phyloP scores from a whole-genome alignment of 768 basidiomycete genomes.

The Boletus rubescentipes region DNA sequence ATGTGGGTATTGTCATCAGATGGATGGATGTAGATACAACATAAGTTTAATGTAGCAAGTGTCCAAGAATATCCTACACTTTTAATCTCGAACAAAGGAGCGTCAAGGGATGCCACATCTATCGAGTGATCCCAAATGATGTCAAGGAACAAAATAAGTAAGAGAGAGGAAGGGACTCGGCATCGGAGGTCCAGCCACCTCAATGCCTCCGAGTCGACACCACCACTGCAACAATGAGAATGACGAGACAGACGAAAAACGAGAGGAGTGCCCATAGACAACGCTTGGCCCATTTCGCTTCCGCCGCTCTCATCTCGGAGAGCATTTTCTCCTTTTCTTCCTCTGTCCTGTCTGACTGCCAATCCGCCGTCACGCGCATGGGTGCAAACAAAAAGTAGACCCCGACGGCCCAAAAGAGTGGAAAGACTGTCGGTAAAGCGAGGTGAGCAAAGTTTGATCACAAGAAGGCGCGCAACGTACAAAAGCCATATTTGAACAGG shows the following conservation, averaged over 20 bases:
- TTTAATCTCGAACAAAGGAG: conserved; percentile 7
- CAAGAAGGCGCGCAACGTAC: conserved; percentile 34
- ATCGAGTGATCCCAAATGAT: background rate
- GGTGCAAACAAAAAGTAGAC: conserved; percentile 55
- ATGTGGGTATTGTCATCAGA: background rate
- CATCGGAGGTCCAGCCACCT: conserved; percentile 14
- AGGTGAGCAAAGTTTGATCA: background rate
- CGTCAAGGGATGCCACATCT: background rate
- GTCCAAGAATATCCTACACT: conserved; percentile 12
- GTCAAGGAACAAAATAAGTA: background rate
- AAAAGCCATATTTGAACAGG: conserved; percentile 62
- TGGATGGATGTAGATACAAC: background rate
- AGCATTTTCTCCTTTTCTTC: conserved; percentile 49
- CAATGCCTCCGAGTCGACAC: conserved; percentile 16
- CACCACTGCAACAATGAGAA: conserved; percentile 26
- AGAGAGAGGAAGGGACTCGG: background rate
- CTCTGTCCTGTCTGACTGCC: conserved; percentile 57
- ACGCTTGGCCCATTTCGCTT: conserved; percentile 56
- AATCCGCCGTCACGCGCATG: conserved; percentile 46
- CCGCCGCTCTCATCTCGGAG: conserved; percentile 44
- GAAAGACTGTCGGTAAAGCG: conserved; percentile 45
- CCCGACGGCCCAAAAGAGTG: conserved; percentile 61
- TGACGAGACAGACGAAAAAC: conserved; percentile 39
- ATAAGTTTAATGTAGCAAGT: conserved; percentile 5
- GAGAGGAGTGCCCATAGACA: conserved; percentile 54